Conservation (phyloP, 768 basidiomycete genomes). For the Lentinula guzmanii region DNA sequence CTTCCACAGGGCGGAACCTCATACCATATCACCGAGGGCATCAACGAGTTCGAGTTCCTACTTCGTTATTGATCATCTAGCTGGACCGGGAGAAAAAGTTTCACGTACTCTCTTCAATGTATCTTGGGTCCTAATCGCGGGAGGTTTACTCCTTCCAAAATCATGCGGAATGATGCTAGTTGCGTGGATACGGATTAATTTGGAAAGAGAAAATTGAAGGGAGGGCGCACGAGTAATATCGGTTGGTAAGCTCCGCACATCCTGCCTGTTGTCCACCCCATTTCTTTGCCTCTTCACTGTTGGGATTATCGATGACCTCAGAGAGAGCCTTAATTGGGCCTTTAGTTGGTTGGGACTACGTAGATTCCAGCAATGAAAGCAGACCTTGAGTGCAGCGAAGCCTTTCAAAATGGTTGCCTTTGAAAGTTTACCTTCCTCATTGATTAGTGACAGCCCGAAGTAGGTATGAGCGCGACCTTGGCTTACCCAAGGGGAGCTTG, state of each 20-base stretch:
- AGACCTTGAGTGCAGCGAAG: conserved; percentile 51
- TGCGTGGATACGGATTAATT: not conserved
- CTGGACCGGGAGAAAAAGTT: not conserved
- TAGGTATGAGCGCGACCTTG: not conserved
- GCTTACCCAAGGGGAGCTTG: conserved; percentile 53
- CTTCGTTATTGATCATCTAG: not conserved
- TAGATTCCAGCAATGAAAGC: not conserved
- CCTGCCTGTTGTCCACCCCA: conserved; percentile 32
- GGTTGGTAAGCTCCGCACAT: conserved; percentile 39
- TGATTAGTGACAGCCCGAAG: not conserved
- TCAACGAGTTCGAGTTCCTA: conserved; percentile 61
- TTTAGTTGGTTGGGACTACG: not conserved
- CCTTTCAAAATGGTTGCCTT: conserved; percentile 56
- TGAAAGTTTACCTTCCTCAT: conserved; percentile 44
- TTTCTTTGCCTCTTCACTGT: conserved; percentile 29
- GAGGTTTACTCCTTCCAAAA: conserved; percentile 47
- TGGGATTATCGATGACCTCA: conserved; percentile 45
- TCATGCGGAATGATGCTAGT: conserved; percentile 54
- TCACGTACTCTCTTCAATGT: conserved; percentile 34
- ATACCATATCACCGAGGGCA: conserved; percentile 58
- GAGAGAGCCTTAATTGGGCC: conserved; percentile 29
- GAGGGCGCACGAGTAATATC: conserved; percentile 49
- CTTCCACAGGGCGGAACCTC: not conserved
- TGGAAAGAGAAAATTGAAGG: not conserved
- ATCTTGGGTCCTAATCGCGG: conserved; percentile 29